phyloP scores from a whole-genome alignment of 345 rosid genomes.

The Gossypium bickii region DNA sequence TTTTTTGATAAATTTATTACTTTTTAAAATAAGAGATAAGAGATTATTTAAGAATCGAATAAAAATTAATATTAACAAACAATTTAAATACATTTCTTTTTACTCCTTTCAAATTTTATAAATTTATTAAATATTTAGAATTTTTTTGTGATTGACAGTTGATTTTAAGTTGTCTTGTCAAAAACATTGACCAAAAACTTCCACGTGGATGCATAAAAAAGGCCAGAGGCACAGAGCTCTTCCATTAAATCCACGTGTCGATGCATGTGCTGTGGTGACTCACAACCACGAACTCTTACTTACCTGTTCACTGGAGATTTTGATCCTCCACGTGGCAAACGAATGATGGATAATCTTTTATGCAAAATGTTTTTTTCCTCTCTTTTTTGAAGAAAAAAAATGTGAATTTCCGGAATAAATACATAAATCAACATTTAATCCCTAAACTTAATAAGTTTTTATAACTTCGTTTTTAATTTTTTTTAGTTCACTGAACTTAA shows the following conservation, averaged over 20 bases:
- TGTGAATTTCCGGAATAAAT: not conserved
- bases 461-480: too few species aligned
- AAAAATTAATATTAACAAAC: too few species aligned
- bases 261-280: not conserved
- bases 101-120: not conserved
- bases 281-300: not conserved
- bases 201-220: not conserved
- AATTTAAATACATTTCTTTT: too few species aligned
- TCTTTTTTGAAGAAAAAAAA: not conserved
- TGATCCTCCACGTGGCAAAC: not conserved
- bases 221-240: too few species aligned
- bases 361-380: not conserved
- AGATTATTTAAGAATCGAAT: too few species aligned
- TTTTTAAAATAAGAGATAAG: too few species aligned
- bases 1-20: too few species aligned
- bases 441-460: too few species aligned
- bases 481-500: too few species aligned
- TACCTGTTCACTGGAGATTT: not conserved
- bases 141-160: not conserved
- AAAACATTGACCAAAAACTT: not conserved
- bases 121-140: too few species aligned
- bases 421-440: too few species aligned
- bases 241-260: not conserved
- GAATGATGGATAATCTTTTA: not conserved
- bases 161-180: not conserved